Percentiles rank a stretch among this genome's conserved stretches.
Evolutionary conservation across 148 eudicot genomes (phyloP).

Genomic region (Silene latifolia): DNA sequence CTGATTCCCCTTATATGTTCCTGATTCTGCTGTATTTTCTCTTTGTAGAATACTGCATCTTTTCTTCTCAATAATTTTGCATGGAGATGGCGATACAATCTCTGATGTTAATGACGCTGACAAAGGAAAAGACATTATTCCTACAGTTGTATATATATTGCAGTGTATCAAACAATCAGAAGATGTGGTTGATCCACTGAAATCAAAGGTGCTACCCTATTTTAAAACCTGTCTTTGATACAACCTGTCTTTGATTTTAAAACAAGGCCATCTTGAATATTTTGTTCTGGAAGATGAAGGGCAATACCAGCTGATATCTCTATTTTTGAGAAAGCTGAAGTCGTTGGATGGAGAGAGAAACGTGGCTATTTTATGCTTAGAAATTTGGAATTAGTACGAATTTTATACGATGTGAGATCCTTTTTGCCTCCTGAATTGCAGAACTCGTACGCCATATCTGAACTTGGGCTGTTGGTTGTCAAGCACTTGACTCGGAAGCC

Average conservation of each 20-base stretch:
- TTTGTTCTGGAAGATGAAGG: neutral
- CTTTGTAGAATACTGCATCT: conserved; percentile 65
- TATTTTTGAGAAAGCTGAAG: neutral
- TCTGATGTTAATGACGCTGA: conserved; percentile 45
- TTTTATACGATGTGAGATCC: neutral
- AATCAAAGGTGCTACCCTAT: conserved; percentile 58
- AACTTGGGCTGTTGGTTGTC: conserved; percentile 65
- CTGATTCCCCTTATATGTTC: neutral
- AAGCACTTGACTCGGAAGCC: conserved; percentile 58
- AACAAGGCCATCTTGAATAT: neutral
- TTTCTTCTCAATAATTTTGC: conserved; percentile 77
- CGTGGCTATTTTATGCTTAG: neutral
- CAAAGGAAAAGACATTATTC: conserved; percentile 46
- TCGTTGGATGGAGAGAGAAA: neutral
- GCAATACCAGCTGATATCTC: neutral
- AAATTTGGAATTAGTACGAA: neutral
- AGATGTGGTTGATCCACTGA: conserved; percentile 61
- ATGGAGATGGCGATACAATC: conserved; percentile 63
- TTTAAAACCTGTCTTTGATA: neutral
- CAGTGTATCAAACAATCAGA: conserved; percentile 62
- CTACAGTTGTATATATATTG: conserved; percentile 49
- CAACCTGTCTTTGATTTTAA: neutral
- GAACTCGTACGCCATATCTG: conserved; percentile 85
- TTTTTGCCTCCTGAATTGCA: conserved; percentile 34
- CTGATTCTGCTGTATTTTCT: conserved; percentile 9